Evolutionary conservation across 768 basidiomycete species (phyloP).

Genomic region (Cyclocybe cylindracea): DNA sequence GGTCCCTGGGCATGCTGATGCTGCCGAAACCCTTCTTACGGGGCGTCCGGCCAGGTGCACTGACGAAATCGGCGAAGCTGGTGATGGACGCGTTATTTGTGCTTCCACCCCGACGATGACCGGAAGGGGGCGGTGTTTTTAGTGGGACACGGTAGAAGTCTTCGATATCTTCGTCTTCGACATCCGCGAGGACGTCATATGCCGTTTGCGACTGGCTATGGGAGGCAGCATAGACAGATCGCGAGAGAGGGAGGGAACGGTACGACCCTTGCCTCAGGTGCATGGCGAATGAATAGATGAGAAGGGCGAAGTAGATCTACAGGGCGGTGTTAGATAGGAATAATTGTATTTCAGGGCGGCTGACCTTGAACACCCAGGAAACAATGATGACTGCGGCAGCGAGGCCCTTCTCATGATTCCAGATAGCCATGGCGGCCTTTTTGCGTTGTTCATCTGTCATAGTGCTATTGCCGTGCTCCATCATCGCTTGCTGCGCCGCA

Average conservation of each 20-base stretch:
- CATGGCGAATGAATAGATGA: conserved; percentile 90
- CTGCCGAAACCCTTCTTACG: conserved; percentile 28
- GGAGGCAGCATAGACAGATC: conserved; percentile 35
- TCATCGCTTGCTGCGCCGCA: conserved; percentile 84
- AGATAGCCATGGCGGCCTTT: conserved; percentile 76
- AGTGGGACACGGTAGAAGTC: conserved; percentile 71
- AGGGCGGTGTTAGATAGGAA: neutral
- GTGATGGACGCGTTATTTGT: conserved; percentile 40
- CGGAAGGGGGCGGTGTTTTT: conserved; percentile 42
- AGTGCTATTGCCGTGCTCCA: conserved; percentile 55
- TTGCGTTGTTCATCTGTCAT: conserved; percentile 65
- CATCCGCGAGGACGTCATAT: conserved; percentile 44
- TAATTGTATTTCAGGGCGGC: conserved; percentile 17
- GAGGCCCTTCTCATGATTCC: conserved; percentile 87
- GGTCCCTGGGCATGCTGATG: conserved; percentile 28
- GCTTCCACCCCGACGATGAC: conserved; percentile 31
- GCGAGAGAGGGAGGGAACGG: conserved; percentile 69
- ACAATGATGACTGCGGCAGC: conserved; percentile 75
- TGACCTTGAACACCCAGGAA: conserved; percentile 89
- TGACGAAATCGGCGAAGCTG: conserved; percentile 66
- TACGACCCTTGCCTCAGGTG: conserved; percentile 94
- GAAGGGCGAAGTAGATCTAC: conserved; percentile 87
- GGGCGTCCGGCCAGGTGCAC: conserved; percentile 45
- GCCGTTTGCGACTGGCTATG: conserved; percentile 30
- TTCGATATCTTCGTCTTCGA: conserved; percentile 66